Conservation (phyloP, 2,329 filamentous ascomycete species). For the Aulographum hederae region DNA sequence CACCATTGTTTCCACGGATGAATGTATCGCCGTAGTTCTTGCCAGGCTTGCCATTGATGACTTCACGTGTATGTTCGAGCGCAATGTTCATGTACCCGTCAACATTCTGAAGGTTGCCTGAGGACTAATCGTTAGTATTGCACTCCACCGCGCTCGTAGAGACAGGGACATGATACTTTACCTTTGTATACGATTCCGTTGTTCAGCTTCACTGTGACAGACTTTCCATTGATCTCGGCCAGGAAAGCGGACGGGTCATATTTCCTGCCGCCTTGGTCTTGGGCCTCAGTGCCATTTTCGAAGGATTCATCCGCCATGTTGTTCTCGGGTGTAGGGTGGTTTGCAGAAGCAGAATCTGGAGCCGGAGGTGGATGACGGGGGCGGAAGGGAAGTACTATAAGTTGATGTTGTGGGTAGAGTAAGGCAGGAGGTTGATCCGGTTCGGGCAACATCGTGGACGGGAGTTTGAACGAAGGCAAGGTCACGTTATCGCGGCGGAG, state of each 20-base stretch:
- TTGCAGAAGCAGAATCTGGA: no score
- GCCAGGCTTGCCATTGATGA: constrained; percentile 66
- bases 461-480: no score
- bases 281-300: constrained; percentile 34
- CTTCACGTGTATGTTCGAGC: constrained; percentile 86
- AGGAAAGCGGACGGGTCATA: constrained; percentile 90
- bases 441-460: no score
- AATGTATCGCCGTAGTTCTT: constrained; percentile 87
- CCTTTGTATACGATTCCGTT: constrained; percentile 98
- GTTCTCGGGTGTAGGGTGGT: no score
- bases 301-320: no score
- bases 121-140: no score
- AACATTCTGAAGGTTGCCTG: constrained; percentile 88
- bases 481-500: no score
- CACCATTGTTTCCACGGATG: constrained; percentile 89
- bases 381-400: no score
- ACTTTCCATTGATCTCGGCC: constrained; percentile 81
- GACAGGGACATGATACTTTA: no score
- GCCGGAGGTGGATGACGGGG: no score
- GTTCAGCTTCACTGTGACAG: constrained; percentile 93
- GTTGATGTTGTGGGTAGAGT: no score
- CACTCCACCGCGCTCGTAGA: constrained; percentile 1
- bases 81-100: constrained; percentile 99
- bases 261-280: constrained; percentile 58
- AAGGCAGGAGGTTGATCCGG: no score